Base-by-base conservation (phyloP, 345 rosid genomes). In the Leavenworthia alabamica region DNA sequence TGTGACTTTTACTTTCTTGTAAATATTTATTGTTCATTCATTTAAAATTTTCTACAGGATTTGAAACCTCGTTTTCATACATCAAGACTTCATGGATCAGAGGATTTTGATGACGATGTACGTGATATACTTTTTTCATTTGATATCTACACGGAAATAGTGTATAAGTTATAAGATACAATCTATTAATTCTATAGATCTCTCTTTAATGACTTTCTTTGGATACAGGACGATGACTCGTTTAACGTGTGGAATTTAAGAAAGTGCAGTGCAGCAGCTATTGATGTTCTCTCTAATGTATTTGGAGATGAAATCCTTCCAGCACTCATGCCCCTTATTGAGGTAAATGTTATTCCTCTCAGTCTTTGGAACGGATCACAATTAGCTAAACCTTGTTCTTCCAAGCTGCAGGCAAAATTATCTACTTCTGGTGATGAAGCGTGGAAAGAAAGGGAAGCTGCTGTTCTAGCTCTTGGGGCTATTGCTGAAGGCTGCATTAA, bases 361-460 rank as follows among this genome's bases (percentile, higher is more conserved):
- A 22, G 66, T 57, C 58, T 68, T 44, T 57, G 28, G 42, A 51
- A 61, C 1, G 23, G 12, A 36, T 22, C 6, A 35, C 56, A 62
- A 20, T 31, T 40, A 50, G 36, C 56, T 72, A 44, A 71, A 43
- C 45, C 28, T 20, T 57, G 35, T 47, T 66, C 60, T 71, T 37
- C 32, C 35, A 29, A 29, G 46, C 46, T 66, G 73, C 81, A 94
- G 99, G 74, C 86, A 33, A 86, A 90, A 70, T 61, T 94, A 71
- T 74, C 95, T 15, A 60, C 79, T 55, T 70, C 75, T 78, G 89
- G 83, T 32, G 97, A 90, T 76, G 96, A 73, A 62, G 73, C 90
- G 55, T 94, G 99, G 97, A 94, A 84, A 78, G 96, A 90, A 27
- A 82, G 97, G 75, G 99, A 94, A 75, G 95, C 99, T 66, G 96